Base-by-base conservation (phyloP, 768 basidiomycete genomes). In the Pisolithus marmoratus region DNA sequence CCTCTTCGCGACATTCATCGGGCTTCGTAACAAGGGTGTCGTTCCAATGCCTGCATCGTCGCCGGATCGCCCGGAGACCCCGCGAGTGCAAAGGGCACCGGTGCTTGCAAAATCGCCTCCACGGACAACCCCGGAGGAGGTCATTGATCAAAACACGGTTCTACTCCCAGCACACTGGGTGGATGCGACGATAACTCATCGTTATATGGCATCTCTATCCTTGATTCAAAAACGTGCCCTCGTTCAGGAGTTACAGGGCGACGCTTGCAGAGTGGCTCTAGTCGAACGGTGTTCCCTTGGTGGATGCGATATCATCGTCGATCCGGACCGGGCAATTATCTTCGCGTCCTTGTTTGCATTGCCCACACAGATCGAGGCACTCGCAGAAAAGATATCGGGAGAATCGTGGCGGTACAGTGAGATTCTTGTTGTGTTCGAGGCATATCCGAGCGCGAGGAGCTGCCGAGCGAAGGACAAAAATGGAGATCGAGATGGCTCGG, bases 151-250 rank as follows among this genome's bases (percentile, higher is more conserved):
- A 36, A 70, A 72, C 53, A 83, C 83, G 15, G 62, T 84, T 26
- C 61, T 61, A 37, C 63, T 78, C 38, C 75, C 77, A 7, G 54
- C 65, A 5, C 46, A 57, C 14, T 60, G 68, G 64, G 46, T 48
- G 12, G 53, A 57, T 31, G 72, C 77, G n/a, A 48, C 53, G 12
- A 62, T 60, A 19, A 42, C 61, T 17, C 87, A 90, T 62, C 76
- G 74, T 24, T 91, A 90, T 60, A 72, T 91, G 67, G 80, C 80
- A 15, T 90, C 86, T 26, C 63, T 90, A 54, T 72, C 81, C 26
- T 56, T 89, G 19, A 72, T 90, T 7, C 89, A 90, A 63, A 84
- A 83, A 56, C 83, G 79, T 47, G 74, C 72, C 19, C 69, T 91
- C 3, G 74, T 84, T 38, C 76, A 74, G 4, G 65, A 72, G 11